Percentiles rank a stretch among this genome's conserved stretches.
Conservation (phyloP, 352 stramenopile genomes). For the Phytopythium cucurbitacearum region DNA sequence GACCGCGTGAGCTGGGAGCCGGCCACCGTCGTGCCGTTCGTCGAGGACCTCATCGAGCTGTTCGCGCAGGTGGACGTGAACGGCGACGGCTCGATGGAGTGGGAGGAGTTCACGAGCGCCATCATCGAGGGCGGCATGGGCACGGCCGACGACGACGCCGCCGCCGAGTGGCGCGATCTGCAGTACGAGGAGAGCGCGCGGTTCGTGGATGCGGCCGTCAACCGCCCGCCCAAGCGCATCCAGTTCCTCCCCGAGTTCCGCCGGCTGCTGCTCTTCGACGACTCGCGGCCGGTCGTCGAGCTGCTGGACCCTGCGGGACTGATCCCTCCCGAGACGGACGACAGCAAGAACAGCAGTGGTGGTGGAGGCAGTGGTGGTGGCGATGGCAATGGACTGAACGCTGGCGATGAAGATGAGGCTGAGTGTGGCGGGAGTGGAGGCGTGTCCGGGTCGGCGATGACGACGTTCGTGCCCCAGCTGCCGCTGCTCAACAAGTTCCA, state of each 20-base stretch:
- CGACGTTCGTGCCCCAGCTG: slow-evolving; percentile 35
- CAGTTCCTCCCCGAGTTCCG: slow-evolving; percentile 56
- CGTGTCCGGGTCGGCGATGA: background rate
- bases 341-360: slow-evolving; percentile 9
- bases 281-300: slow-evolving; percentile 61
- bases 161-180: slow-evolving; percentile 46
- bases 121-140: slow-evolving; percentile 82
- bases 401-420: slow-evolving; percentile 6
- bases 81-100: slow-evolving; percentile 74
- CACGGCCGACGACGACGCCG: slow-evolving; percentile 20
- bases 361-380: background rate
- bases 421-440: background rate
- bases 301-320: slow-evolving; percentile 49
- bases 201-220: slow-evolving; percentile 43
- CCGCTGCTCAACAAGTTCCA: slow-evolving; percentile 68
- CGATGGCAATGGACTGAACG: background rate
- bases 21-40: slow-evolving; percentile 49
- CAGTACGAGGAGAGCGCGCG: slow-evolving; percentile 65
- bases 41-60: slow-evolving; percentile 73
- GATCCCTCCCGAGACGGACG: slow-evolving; percentile 26
- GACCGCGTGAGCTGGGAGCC: slow-evolving; percentile 59
- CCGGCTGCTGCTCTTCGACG: slow-evolving; percentile 56
- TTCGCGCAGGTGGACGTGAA: slow-evolving; percentile 79
- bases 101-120: slow-evolving; percentile 80
- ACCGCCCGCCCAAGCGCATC: slow-evolving; percentile 56